These are phyloP conservation scores for Durotheca rogersii DNA, from an alignment of 495 filamentous ascomycete species.

Conservation along the genomic window DNA sequence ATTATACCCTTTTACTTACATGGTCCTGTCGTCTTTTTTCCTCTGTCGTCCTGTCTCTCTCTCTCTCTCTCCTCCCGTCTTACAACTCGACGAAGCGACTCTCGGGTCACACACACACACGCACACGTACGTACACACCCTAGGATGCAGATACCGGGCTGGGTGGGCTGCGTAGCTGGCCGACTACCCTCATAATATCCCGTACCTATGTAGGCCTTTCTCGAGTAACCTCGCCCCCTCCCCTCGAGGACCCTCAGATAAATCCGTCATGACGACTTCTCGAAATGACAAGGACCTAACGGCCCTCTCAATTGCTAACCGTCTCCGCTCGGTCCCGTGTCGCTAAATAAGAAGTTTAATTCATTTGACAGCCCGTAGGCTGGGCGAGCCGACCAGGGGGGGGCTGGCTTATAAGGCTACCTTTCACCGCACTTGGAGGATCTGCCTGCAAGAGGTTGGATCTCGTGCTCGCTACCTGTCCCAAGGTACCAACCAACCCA, in stretches of 20 bases:
- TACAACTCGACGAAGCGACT: too few relatives aligned
- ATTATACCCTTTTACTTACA: too few relatives aligned
- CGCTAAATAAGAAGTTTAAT: constrained; percentile 26
- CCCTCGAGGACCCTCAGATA: too few relatives aligned
- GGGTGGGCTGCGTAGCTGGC: too few relatives aligned
- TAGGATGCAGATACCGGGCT: too few relatives aligned
- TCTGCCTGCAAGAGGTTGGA: constrained; percentile 14
- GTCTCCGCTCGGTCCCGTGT: not conserved
- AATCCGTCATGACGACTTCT: not conserved
- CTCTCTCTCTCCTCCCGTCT: not conserved
- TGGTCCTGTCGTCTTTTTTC: not conserved
- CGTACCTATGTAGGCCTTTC: too few relatives aligned
- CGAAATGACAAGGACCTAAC: not conserved
- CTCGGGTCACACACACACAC: too few relatives aligned
- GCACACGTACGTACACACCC: too few relatives aligned
- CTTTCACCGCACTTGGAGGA: constrained; percentile 16
- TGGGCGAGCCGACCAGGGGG: constrained; percentile 10
- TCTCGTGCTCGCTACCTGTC: not conserved
- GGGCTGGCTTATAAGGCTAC: constrained; percentile 16
- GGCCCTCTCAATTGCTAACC: not conserved
- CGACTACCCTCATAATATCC: too few relatives aligned
- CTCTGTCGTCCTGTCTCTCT: not conserved
- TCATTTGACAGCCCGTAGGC: not conserved
- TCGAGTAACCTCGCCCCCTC: too few relatives aligned
- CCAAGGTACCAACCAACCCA: too few relatives aligned